phyloP scores from a whole-genome alignment of 306 rosid species.

The Ziziphus jujuba region DNA sequence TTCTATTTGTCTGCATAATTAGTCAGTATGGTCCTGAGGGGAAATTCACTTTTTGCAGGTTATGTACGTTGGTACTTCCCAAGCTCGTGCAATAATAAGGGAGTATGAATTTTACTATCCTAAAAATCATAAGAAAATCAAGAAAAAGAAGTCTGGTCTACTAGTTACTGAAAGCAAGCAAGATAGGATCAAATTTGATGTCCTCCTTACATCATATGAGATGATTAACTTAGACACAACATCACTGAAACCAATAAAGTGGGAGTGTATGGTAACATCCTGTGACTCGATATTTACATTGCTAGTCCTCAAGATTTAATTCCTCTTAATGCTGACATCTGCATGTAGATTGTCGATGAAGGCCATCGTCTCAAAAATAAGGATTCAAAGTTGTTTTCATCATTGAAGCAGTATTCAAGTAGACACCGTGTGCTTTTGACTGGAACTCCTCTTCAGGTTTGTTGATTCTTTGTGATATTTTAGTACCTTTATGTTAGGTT shows the following conservation, averaged over 20 bases:
- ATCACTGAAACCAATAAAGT: slow-evolving; percentile 78
- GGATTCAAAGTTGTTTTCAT: slow-evolving; percentile 95
- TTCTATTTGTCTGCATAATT: slow-evolving; percentile 21
- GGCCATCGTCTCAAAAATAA: slow-evolving; percentile 98
- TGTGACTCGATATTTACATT: slow-evolving; percentile 16
- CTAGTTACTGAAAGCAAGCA: slow-evolving; percentile 76
- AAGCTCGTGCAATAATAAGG: slow-evolving; percentile 82
- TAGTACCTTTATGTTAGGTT: too few relatives aligned
- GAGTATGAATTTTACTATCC: slow-evolving; percentile 93
- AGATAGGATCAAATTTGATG: slow-evolving; percentile 96
- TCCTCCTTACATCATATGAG: slow-evolving; percentile 95
- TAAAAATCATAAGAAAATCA: slow-evolving; percentile 76
- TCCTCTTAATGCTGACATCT: slow-evolving; percentile 29
- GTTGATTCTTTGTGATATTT: not conserved
- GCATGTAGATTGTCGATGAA: slow-evolving; percentile 86
- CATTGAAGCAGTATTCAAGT: slow-evolving; percentile 76
- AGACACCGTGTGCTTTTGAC: slow-evolving; percentile 91
- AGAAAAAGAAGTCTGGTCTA: slow-evolving; percentile 85
- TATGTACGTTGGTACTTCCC: slow-evolving; percentile 94
- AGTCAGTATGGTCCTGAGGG: slow-evolving; percentile 32
- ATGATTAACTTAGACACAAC: slow-evolving; percentile 85
- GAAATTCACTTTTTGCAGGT: slow-evolving; percentile 54
- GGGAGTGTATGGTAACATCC: slow-evolving; percentile 87
- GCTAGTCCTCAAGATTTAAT: slow-evolving; percentile 15
- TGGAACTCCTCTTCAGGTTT: slow-evolving; percentile 99